Conservation (phyloP, 2,329 filamentous ascomycete species). For the Paraphoma sp. region DNA sequence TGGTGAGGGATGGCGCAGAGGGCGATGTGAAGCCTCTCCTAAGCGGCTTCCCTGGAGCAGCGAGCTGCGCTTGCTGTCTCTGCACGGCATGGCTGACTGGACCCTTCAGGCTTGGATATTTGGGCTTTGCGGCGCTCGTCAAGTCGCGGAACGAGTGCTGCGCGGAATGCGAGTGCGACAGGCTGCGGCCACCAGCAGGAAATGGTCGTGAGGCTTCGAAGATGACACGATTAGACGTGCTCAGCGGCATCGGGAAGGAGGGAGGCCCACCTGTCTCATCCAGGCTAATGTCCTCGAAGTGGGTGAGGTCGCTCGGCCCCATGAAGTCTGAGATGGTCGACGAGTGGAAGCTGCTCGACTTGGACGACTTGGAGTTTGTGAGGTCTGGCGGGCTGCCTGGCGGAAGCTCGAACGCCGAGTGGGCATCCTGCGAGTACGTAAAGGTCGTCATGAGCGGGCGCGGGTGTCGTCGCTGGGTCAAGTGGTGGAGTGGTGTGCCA, state of each 20-base stretch:
- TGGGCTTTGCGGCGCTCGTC: slow-evolving; percentile 44
- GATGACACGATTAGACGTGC: slow-evolving; percentile 37
- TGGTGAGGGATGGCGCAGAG: slow-evolving; percentile 43
- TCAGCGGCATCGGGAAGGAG: slow-evolving; percentile 54
- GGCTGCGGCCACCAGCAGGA: slow-evolving; percentile 18
- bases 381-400: slow-evolving; percentile 79
- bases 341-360: slow-evolving; percentile 87
- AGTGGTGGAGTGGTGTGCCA: slow-evolving; percentile 21
- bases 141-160: slow-evolving; percentile 47
- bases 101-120: slow-evolving; percentile 50
- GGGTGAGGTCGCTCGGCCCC: slow-evolving; percentile 70
- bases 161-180: slow-evolving; percentile 23
- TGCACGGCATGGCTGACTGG: slow-evolving; percentile 45
- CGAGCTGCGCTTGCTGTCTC: slow-evolving; percentile 41
- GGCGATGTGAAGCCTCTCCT: slow-evolving; percentile 52
- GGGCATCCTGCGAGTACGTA: slow-evolving; percentile 33
- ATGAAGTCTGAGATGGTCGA: slow-evolving; percentile 72
- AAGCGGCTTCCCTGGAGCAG: slow-evolving; percentile 47
- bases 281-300: slow-evolving; percentile 94
- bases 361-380: slow-evolving; percentile 85
- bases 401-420: slow-evolving; percentile 49
- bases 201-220: slow-evolving; percentile 36
- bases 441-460: slow-evolving; percentile 48
- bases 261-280: slow-evolving; percentile 61
- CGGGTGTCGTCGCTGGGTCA: slow-evolving; percentile 26